A percentile compares a stretch with the other conserved stretches of the same genome.
phyloP scores from a whole-genome alignment of 148 eudicot species.

The Cornus kousa region DNA sequence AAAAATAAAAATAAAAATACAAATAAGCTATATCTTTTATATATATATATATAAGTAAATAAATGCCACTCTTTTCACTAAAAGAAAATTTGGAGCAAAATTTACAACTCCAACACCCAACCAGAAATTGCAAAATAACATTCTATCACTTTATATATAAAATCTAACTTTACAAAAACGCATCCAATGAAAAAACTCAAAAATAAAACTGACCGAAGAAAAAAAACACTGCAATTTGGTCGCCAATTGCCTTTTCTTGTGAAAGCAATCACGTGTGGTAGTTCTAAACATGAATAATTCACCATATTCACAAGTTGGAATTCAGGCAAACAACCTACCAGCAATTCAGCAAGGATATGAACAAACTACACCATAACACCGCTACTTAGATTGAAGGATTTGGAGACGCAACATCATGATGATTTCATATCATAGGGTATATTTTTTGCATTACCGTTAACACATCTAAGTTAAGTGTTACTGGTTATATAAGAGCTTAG shows the following conservation, averaged over 20 bases:
- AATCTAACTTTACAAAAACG: neutral
- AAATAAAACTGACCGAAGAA: neutral
- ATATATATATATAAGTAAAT: too few species aligned
- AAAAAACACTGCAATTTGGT: neutral
- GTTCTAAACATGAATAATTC: too few species aligned
- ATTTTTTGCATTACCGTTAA: neutral
- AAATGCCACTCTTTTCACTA: neutral
- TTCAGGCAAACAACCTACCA: neutral
- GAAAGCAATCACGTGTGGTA: neutral
- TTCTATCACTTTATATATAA: too few species aligned
- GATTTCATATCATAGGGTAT: neutral
- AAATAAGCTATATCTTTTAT: neutral
- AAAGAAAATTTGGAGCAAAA: too few species aligned
- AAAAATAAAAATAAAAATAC: too few species aligned
- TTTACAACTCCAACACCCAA: too few species aligned
- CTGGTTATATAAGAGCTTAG: too few species aligned
- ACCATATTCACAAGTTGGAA: neutral
- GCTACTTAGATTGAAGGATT: neutral
- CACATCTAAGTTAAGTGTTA: too few species aligned
- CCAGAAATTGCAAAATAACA: too few species aligned
- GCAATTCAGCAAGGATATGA: too few species aligned
- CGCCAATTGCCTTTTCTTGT: neutral
- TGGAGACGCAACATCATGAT: neutral
- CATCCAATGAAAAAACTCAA: neutral
- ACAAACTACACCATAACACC: neutral